phyloP scores from a whole-genome alignment of 2,329 filamentous ascomycete genomes.

The Colletotrichum euphorbiae region DNA sequence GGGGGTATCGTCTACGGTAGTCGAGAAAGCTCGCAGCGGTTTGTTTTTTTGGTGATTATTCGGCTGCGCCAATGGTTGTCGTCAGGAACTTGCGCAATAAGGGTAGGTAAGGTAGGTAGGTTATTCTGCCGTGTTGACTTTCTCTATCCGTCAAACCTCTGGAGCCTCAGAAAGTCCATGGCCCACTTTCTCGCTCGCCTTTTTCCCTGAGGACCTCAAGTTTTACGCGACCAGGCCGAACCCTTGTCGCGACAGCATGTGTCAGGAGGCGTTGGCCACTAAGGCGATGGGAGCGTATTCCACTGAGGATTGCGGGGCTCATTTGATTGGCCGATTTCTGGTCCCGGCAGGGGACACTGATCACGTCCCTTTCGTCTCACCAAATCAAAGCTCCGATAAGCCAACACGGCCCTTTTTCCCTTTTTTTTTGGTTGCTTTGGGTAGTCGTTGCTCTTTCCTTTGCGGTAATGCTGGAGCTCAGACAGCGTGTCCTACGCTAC shows the following conservation, averaged over 20 bases:
- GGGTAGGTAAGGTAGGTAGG: background rate
- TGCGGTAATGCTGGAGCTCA: conserved; percentile 23
- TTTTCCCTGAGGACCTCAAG: conserved; percentile 13
- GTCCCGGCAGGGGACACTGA: conserved; percentile 11
- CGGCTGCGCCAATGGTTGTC: conserved; percentile 20
- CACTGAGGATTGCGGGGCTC: conserved; percentile 25
- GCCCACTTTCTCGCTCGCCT: conserved; percentile 32
- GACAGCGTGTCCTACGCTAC: conserved; percentile 18
- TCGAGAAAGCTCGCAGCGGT: conserved; percentile 12
- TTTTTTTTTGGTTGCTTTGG: conserved; percentile 6
- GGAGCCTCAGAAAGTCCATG: conserved; percentile 19
- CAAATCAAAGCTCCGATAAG: conserved; percentile 27
- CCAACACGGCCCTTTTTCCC: background rate
- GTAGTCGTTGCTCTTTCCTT: background rate
- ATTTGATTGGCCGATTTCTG: conserved; percentile 36
- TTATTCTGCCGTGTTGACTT: conserved; percentile 36
- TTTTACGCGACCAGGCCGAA: conserved; percentile 42
- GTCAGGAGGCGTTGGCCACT: conserved; percentile 46
- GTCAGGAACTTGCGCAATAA: background rate
- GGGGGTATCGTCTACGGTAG: conserved; percentile 31
- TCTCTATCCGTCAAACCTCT: conserved; percentile 14
- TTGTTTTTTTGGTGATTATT: conserved; percentile 6
- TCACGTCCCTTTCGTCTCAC: conserved; percentile 13
- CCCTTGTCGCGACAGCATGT: conserved; percentile 51
- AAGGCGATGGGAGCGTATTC: conserved; percentile 17